These are phyloP conservation scores for Exophiala dermatitidis DNA, from an alignment of 2,329 filamentous ascomycete genomes.

Conservation along the genomic window DNA sequence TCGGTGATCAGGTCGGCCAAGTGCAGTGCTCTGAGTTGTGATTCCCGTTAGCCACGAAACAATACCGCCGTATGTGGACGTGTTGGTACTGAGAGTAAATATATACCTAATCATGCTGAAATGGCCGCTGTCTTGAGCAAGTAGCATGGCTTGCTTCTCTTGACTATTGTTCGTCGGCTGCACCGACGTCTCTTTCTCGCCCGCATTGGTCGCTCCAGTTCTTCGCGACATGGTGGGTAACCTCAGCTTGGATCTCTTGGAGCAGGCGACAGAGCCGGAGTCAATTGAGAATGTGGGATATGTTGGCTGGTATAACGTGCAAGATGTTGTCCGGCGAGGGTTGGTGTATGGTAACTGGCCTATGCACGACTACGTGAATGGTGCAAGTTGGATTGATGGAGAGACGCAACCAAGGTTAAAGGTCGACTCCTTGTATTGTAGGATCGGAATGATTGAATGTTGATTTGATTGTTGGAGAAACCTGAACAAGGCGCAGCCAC, in stretches of 20 bases:
- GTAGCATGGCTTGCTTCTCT: slow-evolving; percentile 45
- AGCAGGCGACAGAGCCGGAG: neutral
- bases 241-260: neutral
- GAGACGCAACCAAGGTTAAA: neutral
- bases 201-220: slow-evolving; percentile 18
- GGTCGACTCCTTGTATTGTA: neutral
- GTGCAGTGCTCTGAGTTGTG: slow-evolving; percentile 37
- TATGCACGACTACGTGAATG: no score
- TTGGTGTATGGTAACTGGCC: no score
- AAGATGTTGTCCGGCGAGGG: no score
- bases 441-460: slow-evolving; percentile 4
- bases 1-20: slow-evolving; percentile 47
- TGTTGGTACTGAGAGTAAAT: no score
- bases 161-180: slow-evolving; percentile 33
- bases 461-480: slow-evolving; percentile 5
- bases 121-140: slow-evolving; percentile 43
- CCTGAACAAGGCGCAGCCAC: slow-evolving; percentile 12
- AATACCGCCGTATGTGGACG: no score
- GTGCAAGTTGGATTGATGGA: no score
- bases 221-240: slow-evolving; percentile 26
- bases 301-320: no score
- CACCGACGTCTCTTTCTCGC: slow-evolving; percentile 13
- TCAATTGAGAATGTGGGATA: neutral
- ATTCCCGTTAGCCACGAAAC: neutral
- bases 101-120: slow-evolving; percentile 45